Evolutionary conservation across 345 rosid genomes (phyloP), one percentile per base, ranked within the genome.

Genomic region (Brassica cretica): DNA sequence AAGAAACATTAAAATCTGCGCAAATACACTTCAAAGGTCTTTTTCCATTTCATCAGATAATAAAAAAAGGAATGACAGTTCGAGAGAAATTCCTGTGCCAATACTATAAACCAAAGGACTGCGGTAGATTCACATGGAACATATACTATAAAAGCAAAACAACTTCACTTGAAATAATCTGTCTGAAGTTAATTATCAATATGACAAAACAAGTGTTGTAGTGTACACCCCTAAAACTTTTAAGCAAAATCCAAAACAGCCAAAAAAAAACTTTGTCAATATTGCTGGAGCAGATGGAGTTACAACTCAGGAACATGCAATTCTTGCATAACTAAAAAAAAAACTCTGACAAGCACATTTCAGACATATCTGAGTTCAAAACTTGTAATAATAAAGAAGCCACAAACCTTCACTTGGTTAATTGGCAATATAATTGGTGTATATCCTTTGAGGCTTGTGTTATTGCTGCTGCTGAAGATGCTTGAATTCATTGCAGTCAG

Each of bases 401-500:
- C 58, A 55, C 76, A 80, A 70, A 80, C 83, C 76, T 80, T 71
- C 76, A 44, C 73, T 65, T 66, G 44, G 44, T 75, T 80, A 75
- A 70, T 30, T 64, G 76, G 59, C 63, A 53, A 68, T 64, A 70
- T 64, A 12, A 64, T 69, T 30, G 29, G 51, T 37, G 66, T 41
- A 55, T 37, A 41, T 41, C 29, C 51, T 19, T 69, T 41, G 55
- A 68, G 63, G 58, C 49, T 65, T 59, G 64, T 70, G 76, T 35
- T 71, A 80, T 71, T 71, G 80, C 55, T 76, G 60, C 60, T 53
- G 60, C 65, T 71, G 83, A 12, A 80, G 76, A 71, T 80, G 83
- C 65, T 88, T 78, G 71, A 89, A 91, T 73, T 90, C 90, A 63
- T 78, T 53, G 68, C 89, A 84, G 72, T 89, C 88, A 60, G 93